Evolutionary conservation across 1,139 yeast genomes (phyloP).

Genomic region (Pneumocystis sp.): DNA sequence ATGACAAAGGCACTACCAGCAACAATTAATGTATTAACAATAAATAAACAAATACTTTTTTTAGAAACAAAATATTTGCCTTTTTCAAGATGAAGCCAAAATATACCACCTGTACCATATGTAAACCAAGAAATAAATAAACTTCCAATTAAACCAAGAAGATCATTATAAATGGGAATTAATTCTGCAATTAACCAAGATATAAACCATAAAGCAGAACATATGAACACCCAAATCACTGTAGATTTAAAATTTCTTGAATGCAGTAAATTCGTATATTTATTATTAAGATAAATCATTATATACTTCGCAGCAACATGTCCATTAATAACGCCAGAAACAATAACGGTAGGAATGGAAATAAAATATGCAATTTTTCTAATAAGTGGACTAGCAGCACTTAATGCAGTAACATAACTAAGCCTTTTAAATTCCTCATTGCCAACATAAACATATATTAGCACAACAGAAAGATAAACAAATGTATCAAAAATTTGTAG

Average conservation of each 20-base stretch:
- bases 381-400: neutral
- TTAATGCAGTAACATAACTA: neutral
- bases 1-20: neutral
- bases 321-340: neutral
- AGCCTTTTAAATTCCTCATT: neutral
- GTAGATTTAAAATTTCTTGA: neutral
- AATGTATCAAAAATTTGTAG: neutral
- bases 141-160: neutral
- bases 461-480: neutral
- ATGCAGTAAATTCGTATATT: neutral
- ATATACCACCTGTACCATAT: neutral
- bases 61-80: neutral
- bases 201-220: neutral
- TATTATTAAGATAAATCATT: neutral
- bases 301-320: neutral
- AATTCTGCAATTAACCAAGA: neutral
- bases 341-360: neutral
- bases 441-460: neutral
- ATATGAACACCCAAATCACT: no score
- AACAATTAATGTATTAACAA: neutral
- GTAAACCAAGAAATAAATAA: neutral
- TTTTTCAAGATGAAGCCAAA: neutral
- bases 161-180: neutral
- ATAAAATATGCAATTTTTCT: neutral
- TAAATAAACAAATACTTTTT: neutral